Conservation (phyloP, 768 basidiomycete species). For the Rhizopogon rudus region DNA sequence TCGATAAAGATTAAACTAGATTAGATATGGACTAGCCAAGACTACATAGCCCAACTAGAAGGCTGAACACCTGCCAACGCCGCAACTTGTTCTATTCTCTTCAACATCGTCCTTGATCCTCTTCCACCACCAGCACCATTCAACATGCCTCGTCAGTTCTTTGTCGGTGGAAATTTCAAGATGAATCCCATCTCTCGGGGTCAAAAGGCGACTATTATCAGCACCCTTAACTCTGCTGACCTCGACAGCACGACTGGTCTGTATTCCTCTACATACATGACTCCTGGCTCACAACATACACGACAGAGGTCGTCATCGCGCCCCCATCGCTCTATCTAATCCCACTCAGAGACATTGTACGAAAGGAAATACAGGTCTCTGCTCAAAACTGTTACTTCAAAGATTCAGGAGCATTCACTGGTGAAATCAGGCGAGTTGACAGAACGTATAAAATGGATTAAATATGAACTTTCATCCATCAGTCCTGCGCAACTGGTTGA, state of each 20-base stretch:
- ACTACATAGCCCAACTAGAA: neutral
- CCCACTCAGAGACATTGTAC: conserved; percentile 54
- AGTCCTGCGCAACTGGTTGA: conserved; percentile 85
- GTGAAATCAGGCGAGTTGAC: conserved; percentile 79
- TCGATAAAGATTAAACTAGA: conserved; percentile 1
- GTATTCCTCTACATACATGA: neutral
- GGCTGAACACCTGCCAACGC: neutral
- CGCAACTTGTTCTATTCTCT: neutral
- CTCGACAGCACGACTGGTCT: conserved; percentile 77
- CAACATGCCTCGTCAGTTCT: conserved; percentile 78
- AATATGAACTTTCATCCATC: conserved; percentile 1
- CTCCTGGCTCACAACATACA: conserved; percentile 8
- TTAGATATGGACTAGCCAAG: neutral
- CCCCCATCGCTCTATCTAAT: conserved; percentile 89
- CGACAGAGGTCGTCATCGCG: conserved; percentile 86
- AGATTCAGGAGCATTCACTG: conserved; percentile 87
- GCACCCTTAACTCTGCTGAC: conserved; percentile 70
- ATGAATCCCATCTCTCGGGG: conserved; percentile 78
- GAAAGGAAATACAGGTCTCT: conserved; percentile 69
- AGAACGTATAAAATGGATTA: neutral
- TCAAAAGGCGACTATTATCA: conserved; percentile 61
- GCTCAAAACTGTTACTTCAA: conserved; percentile 93
- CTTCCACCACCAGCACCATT: neutral
- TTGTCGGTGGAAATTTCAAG: conserved; percentile 98
- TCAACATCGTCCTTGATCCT: neutral